These are phyloP conservation scores for Tetrastigma voinierianum DNA, from an alignment of 164 flowering plant species.

Conservation along the genomic window DNA sequence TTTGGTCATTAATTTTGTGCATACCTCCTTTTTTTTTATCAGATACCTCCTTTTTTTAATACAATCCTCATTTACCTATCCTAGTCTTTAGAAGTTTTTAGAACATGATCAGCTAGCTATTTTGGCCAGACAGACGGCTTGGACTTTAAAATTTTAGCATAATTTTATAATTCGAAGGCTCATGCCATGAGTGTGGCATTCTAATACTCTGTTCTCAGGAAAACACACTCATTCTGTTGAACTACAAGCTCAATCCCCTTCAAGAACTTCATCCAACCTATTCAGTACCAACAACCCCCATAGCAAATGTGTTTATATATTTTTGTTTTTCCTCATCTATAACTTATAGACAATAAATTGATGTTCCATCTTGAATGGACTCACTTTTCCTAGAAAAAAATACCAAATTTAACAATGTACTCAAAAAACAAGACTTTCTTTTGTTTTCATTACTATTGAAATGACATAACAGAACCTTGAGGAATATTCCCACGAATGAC, in stretches of 20 bases:
- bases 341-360: not conserved
- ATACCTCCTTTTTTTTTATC: no score
- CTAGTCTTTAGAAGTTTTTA: no score
- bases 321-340: not conserved
- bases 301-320: not conserved
- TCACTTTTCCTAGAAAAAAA: not conserved
- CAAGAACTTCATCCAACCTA: not conserved
- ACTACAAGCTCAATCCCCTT: not conserved
- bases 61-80: no score
- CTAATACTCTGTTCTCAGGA: not conserved
- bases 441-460: not conserved
- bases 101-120: no score
- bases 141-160: no score
- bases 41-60: no score
- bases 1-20: no score
- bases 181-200: not conserved
- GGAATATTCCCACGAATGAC: conserved; percentile 73
- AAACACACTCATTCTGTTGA: not conserved
- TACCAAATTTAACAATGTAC: not conserved
- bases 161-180: not conserved
- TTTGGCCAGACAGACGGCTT: no score
- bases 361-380: not conserved
- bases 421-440: not conserved
- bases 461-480: conserved; percentile 47
- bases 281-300: not conserved